These are phyloP conservation scores for Mangifera indica DNA, from an alignment of 345 rosid genomes.

Conservation along the genomic window DNA sequence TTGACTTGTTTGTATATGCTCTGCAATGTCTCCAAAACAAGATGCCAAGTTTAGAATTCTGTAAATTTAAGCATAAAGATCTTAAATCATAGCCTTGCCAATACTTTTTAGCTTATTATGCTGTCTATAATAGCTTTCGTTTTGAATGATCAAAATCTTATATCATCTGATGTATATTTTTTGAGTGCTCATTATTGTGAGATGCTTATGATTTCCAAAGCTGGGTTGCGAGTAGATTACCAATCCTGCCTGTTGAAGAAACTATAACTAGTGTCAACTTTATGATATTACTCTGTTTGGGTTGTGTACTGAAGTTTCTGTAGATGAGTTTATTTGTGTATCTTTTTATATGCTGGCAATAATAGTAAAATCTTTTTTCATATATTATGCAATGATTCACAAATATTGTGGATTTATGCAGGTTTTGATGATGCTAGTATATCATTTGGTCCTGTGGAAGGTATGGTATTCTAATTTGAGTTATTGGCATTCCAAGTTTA, in stretches of 20 bases:
- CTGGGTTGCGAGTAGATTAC: not conserved
- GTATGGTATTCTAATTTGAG: slow-evolving; percentile 36
- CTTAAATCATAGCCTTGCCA: not conserved
- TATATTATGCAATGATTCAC: not conserved
- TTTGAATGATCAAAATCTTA: not conserved
- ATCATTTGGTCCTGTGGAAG: slow-evolving; percentile 92
- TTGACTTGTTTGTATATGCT: not conserved
- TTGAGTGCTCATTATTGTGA: not conserved
- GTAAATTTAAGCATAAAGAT: not conserved
- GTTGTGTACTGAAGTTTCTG: slow-evolving; percentile 9
- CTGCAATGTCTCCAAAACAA: not conserved
- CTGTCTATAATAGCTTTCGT: not conserved
- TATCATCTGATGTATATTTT: not conserved
- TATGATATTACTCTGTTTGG: not conserved
- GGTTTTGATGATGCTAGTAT: slow-evolving; percentile 88
- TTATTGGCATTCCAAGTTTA: slow-evolving; percentile 22
- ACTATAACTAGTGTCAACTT: not conserved
- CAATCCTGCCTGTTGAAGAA: not conserved
- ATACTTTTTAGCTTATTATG: too few species aligned
- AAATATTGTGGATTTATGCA: slow-evolving; percentile 34
- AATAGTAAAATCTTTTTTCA: not conserved
- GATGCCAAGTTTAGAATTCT: not conserved
- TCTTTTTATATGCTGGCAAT: not conserved
- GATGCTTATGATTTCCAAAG: not conserved
- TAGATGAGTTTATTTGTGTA: slow-evolving; percentile 5